Evolutionary conservation across 2,329 filamentous ascomycete genomes (phyloP).

Genomic region (Corynespora cassiicola): DNA sequence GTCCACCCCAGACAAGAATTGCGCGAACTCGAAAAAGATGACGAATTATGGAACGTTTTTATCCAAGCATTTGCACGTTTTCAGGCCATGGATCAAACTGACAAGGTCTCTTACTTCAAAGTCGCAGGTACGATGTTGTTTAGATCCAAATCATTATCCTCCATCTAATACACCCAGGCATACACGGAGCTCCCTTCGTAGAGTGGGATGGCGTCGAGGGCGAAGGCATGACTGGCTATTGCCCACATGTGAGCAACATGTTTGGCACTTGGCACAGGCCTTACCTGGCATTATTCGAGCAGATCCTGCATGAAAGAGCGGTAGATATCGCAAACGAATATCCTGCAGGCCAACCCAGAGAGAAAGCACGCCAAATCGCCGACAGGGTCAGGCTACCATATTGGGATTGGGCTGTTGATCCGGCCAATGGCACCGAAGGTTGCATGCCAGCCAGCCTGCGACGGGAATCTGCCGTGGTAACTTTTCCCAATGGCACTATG

Average conservation of each 20-base stretch:
- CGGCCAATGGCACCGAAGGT: conserved; percentile 26
- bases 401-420: conserved; percentile 42
- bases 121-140: conserved; percentile 28
- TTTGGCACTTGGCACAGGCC: conserved; percentile 41
- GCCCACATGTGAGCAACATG: conserved; percentile 36
- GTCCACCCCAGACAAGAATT: conserved; percentile 34
- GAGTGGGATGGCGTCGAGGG: conserved; percentile 34
- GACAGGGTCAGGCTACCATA: conserved; percentile 38
- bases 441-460: conserved; percentile 32
- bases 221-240: conserved; percentile 33
- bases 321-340: conserved; percentile 37
- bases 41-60: conserved; percentile 39
- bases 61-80: conserved; percentile 36
- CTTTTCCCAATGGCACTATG: conserved; percentile 33
- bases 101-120: conserved; percentile 39
- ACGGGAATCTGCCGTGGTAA: conserved; percentile 23
- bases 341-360: conserved; percentile 25
- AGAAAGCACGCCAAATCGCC: conserved; percentile 29
- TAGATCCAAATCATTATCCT: background rate
- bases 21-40: conserved; percentile 38
- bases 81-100: conserved; percentile 37
- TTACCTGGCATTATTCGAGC: conserved; percentile 41
- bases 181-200: conserved; percentile 39
- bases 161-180: conserved; percentile 21
- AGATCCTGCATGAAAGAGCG: conserved; percentile 36